phyloP scores from a whole-genome alignment of 2,329 filamentous ascomycete genomes.

The Nigrospora oryzae region DNA sequence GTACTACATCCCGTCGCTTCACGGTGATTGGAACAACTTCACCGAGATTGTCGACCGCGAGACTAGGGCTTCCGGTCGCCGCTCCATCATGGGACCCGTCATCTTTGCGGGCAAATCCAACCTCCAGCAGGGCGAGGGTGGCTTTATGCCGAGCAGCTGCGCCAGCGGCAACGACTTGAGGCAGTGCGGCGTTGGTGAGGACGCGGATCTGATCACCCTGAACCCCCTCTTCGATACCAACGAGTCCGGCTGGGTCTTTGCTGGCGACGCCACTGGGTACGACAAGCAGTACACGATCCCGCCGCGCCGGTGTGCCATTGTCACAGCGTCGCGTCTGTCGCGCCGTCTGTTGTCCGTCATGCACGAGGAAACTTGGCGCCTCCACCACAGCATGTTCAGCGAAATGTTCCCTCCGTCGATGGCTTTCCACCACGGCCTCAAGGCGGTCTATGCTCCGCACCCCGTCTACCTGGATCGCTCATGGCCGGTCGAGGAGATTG shows the following conservation, averaged over 20 bases:
- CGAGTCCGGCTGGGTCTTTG: constrained; percentile 65
- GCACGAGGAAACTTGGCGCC: constrained; percentile 63
- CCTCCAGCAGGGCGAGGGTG: constrained; percentile 43
- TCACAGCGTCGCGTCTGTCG: constrained; percentile 62
- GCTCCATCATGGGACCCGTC: constrained; percentile 63
- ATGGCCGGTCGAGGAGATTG: constrained; percentile 63
- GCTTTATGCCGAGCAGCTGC: constrained; percentile 47
- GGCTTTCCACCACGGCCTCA: constrained; percentile 68
- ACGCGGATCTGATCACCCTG: constrained; percentile 68
- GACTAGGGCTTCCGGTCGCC: constrained; percentile 38
- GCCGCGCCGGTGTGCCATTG: constrained; percentile 62
- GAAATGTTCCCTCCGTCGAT: constrained; percentile 71
- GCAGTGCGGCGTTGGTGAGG: constrained; percentile 60
- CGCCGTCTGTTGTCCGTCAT: constrained; percentile 60
- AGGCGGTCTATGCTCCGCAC: constrained; percentile 74
- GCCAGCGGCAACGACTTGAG: constrained; percentile 38
- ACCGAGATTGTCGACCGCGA: constrained; percentile 55
- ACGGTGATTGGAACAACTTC: constrained; percentile 68
- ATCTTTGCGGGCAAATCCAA: constrained; percentile 37
- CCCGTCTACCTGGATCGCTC: constrained; percentile 70
- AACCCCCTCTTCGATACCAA: constrained; percentile 69
- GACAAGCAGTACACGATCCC: constrained; percentile 41
- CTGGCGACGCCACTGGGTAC: constrained; percentile 64
- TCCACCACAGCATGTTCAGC: constrained; percentile 65
- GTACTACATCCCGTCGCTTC: constrained; percentile 66